Evolutionary conservation across 495 filamentous ascomycete genomes (phyloP).

Genomic region (Aspergillus bertholletiae): DNA sequence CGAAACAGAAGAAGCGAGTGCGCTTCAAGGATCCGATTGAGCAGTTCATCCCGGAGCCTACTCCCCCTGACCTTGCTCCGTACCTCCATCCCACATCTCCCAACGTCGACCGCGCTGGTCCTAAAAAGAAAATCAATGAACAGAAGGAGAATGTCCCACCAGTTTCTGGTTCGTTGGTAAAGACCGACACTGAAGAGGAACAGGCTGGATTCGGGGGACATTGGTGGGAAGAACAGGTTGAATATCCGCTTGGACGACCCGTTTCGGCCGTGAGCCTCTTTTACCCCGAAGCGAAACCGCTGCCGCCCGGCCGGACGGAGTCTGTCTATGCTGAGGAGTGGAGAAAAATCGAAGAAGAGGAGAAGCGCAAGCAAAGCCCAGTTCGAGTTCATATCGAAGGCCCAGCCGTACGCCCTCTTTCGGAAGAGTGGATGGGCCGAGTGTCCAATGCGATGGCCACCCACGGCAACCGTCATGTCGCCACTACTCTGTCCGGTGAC

Average conservation of each 20-base stretch:
- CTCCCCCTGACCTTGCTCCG: constrained; percentile 1
- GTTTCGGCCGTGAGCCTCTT: constrained; percentile 39
- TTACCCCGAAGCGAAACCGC: constrained; percentile 16
- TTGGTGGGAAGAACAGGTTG: constrained; percentile 19
- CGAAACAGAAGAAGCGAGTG: constrained; percentile 1
- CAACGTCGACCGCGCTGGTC: not conserved
- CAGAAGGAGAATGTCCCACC: not conserved
- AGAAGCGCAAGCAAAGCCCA: constrained; percentile 19
- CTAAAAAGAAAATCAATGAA: not conserved
- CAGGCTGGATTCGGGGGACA: constrained; percentile 19
- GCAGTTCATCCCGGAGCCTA: not conserved
- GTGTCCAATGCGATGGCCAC: constrained; percentile 31
- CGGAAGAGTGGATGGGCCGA: constrained; percentile 39
- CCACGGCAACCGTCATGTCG: constrained; percentile 26
- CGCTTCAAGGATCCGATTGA: not conserved
- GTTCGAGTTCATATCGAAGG: constrained; percentile 23
- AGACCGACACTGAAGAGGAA: constrained; percentile 3
- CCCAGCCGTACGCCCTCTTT: constrained; percentile 40
- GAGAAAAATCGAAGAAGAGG: constrained; percentile 18
- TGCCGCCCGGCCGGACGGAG: constrained; percentile 30
- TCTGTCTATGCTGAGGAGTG: constrained; percentile 32
- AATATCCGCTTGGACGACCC: constrained; percentile 24
- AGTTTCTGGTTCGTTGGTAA: not conserved
- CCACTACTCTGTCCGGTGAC: constrained; percentile 50
- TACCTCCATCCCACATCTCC: not conserved